Evolutionary conservation across 2,329 filamentous ascomycete genomes (phyloP).

Genomic region (Penicillium sp.): DNA sequence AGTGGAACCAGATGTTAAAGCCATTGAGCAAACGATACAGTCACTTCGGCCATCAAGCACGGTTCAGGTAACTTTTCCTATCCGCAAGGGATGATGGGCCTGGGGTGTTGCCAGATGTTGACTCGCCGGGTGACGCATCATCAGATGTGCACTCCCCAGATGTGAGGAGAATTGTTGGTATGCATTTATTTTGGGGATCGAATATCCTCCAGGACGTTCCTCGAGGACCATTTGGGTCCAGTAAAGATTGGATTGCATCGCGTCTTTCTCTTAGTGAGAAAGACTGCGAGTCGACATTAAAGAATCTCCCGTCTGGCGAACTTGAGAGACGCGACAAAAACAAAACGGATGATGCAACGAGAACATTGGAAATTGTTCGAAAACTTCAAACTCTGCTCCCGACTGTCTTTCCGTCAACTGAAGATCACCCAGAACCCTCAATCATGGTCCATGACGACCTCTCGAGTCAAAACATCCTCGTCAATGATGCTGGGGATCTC

Average conservation of each 20-base stretch:
- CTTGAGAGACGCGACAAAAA: slow-evolving; percentile 13
- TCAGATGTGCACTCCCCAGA: not conserved
- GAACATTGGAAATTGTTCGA: slow-evolving; percentile 7
- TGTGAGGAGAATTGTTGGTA: slow-evolving; percentile 18
- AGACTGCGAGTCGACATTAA: slow-evolving; percentile 8
- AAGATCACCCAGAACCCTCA: slow-evolving; percentile 7
- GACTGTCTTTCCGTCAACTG: slow-evolving; percentile 4
- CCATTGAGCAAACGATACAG: too few species aligned
- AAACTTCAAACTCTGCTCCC: slow-evolving; percentile 10
- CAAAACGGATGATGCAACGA: slow-evolving; percentile 14
- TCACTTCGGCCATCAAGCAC: too few species aligned
- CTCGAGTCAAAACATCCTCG: slow-evolving; percentile 16
- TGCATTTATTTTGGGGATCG: slow-evolving; percentile 16
- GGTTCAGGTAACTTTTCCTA: too few species aligned
- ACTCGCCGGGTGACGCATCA: too few species aligned
- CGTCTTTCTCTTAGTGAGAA: slow-evolving; percentile 11
- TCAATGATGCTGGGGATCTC: slow-evolving; percentile 16
- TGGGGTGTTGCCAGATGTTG: too few species aligned
- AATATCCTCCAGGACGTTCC: slow-evolving; percentile 9
- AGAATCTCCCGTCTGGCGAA: slow-evolving; percentile 5
- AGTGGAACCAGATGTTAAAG: too few species aligned
- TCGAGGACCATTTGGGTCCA: slow-evolving; percentile 17
- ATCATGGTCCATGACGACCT: slow-evolving; percentile 18
- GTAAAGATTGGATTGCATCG: slow-evolving; percentile 14
- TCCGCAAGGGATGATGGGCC: too few species aligned